Conservation (phyloP, 176 grass and related monocot species). For the Hsuehochloa calcarea region DNA sequence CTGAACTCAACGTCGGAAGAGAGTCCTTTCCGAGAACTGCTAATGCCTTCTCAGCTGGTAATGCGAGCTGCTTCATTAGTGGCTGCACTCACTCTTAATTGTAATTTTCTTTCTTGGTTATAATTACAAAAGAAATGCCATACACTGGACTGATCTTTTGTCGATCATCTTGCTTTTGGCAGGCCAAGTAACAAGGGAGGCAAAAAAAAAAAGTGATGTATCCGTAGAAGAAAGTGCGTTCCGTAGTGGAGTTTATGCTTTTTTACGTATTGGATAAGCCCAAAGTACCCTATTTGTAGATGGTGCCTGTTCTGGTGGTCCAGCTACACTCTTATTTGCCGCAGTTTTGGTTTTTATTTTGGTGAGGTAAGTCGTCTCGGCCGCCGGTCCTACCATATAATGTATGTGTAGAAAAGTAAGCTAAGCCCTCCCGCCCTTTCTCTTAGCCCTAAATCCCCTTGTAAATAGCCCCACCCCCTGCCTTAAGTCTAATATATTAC, state of each 20-base stretch:
- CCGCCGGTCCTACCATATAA: slow-evolving; percentile 34
- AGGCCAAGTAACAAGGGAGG: slow-evolving; percentile 42
- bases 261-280: slow-evolving; percentile 46
- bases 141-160: background rate
- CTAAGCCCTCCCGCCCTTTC: background rate
- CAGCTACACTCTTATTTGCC: slow-evolving; percentile 39
- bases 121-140: background rate
- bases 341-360: slow-evolving; percentile 54
- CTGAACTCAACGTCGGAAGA: slow-evolving; percentile 63
- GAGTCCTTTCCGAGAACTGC: slow-evolving; percentile 59
- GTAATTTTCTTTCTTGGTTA: background rate
- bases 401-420: slow-evolving; percentile 45
- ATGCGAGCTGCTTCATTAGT: background rate
- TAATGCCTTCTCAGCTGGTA: slow-evolving; percentile 39
- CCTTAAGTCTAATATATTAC: slow-evolving; percentile 36
- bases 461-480: slow-evolving; percentile 46
- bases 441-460: slow-evolving; percentile 7
- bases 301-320: slow-evolving; percentile 35
- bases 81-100: background rate
- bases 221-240: background rate
- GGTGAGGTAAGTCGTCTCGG: slow-evolving; percentile 33
- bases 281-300: slow-evolving; percentile 44
- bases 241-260: slow-evolving; percentile 36
- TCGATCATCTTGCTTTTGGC: slow-evolving; percentile 7
- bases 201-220: slow-evolving; percentile 2